Evolutionary conservation across 2,329 filamentous ascomycete genomes (phyloP).

Genomic region (Aspergillus sp.): DNA sequence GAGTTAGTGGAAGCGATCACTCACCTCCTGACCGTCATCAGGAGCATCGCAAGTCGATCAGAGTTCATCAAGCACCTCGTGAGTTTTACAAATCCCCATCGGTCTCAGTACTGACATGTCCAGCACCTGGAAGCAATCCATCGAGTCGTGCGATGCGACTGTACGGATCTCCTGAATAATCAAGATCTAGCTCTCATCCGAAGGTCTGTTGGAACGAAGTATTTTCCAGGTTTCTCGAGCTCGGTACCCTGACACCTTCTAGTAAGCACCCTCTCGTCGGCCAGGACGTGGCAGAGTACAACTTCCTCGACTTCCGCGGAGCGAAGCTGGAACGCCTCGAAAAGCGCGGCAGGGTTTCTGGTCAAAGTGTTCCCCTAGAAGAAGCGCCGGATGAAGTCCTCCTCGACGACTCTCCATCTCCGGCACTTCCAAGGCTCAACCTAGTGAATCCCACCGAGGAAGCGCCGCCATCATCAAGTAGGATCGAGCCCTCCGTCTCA

Average conservation of each 20-base stretch:
- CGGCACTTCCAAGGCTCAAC: background rate
- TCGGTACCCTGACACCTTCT: background rate
- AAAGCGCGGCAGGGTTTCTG: background rate
- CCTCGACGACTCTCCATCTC: background rate
- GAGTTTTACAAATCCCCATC: background rate
- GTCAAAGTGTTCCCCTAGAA: background rate
- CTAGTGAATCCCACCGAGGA: background rate
- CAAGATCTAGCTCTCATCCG: background rate
- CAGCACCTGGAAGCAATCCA: conserved; percentile 1
- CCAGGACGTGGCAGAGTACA: background rate
- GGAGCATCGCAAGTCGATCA: background rate
- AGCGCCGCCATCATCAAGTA: background rate
- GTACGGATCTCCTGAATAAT: background rate
- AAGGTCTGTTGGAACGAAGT: background rate
- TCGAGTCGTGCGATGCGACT: background rate
- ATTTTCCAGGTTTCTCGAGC: background rate
- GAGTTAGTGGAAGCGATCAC: background rate
- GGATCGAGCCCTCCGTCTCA: background rate
- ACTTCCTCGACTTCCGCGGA: conserved; percentile 1
- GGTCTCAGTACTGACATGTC: background rate
- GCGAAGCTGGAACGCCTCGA: background rate
- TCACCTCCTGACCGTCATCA: background rate
- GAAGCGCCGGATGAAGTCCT: background rate
- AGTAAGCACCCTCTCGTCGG: background rate
- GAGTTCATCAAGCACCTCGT: background rate